Conservation (phyloP, 805 yeast species). For the Candida methanosorbosa region DNA sequence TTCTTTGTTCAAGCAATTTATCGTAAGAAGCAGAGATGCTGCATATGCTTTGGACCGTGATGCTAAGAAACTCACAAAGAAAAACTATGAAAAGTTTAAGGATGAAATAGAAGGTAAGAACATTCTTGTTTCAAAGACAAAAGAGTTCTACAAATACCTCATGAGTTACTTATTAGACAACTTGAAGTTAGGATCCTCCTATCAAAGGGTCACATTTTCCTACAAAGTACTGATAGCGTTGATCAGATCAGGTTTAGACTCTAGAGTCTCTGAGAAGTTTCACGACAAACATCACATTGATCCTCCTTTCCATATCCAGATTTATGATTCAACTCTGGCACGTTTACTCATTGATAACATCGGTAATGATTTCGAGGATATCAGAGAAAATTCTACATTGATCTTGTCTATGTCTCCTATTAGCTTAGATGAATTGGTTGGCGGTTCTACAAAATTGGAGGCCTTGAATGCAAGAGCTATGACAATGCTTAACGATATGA, state of each 20-base stretch:
- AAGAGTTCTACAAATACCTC: constrained; percentile 30
- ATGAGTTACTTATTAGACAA: constrained; percentile 26
- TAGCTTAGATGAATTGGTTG: constrained; percentile 15
- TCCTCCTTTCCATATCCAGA: constrained; percentile 37
- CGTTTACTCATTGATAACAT: constrained; percentile 52
- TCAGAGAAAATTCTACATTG: constrained; percentile 43
- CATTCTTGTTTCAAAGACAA: constrained; percentile 22
- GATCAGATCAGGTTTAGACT: constrained; percentile 50
- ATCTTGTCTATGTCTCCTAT: constrained; percentile 38
- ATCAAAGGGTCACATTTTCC: constrained; percentile 43
- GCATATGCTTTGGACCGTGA: constrained; percentile 51
- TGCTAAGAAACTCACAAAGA: constrained; percentile 29
- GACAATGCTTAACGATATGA: constrained; percentile 28
- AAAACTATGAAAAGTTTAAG: constrained; percentile 24
- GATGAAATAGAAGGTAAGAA: constrained; percentile 27
- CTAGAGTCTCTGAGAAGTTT: constrained; percentile 25
- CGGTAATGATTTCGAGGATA: constrained; percentile 68
- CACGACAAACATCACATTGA: constrained; percentile 33
- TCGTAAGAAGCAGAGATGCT: constrained; percentile 62
- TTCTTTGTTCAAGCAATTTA: constrained; percentile 52
- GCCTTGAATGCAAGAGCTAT: constrained; percentile 13
- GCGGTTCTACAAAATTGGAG: constrained; percentile 10
- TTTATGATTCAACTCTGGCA: constrained; percentile 31
- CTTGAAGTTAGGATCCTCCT: constrained; percentile 48
- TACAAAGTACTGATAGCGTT: constrained; percentile 37